Conservation (phyloP, 1,284 basidiomycete species). For the Schizopora paradoxa region DNA sequence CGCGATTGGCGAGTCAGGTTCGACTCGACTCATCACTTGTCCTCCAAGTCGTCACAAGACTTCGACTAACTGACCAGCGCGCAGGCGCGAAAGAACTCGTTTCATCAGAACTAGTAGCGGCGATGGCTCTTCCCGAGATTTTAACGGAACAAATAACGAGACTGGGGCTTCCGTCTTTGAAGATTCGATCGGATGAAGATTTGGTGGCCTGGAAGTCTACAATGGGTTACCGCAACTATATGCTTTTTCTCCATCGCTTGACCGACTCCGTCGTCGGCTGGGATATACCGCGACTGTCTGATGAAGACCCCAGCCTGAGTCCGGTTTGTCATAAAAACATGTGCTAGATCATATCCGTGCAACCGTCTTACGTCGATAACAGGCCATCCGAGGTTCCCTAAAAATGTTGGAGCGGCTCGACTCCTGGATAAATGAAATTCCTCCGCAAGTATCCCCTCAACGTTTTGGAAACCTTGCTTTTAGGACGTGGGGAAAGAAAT, state of each 20-base stretch:
- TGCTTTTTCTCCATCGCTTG: conserved; percentile 65
- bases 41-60: too few species aligned
- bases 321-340: conserved; percentile 8
- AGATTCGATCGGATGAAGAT: conserved; percentile 66
- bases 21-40: too few species aligned
- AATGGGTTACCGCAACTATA: conserved; percentile 66
- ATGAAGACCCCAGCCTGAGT: conserved; percentile 1
- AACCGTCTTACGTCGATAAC: conserved; percentile 12
- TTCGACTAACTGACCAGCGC: too few species aligned
- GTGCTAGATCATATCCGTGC: conserved; percentile 2
- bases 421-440: conserved; percentile 79
- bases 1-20: too few species aligned
- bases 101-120: too few species aligned
- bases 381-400: conserved; percentile 49
- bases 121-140: conserved; percentile 30
- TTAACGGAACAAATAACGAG: not conserved
- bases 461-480: conserved; percentile 95
- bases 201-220: conserved; percentile 64
- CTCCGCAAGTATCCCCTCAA: conserved; percentile 75
- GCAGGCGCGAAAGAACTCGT: too few species aligned
- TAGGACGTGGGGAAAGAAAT: conserved; percentile 76
- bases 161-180: conserved; percentile 27
- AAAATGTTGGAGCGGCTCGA: conserved; percentile 66
- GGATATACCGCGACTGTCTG: conserved; percentile 31
- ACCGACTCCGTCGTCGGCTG: conserved; percentile 70